A percentile compares a stretch with the other conserved stretches of the same genome.
phyloP scores from a whole-genome alignment of 2,329 filamentous ascomycete genomes.

The Aspergillus spinulosporus region DNA sequence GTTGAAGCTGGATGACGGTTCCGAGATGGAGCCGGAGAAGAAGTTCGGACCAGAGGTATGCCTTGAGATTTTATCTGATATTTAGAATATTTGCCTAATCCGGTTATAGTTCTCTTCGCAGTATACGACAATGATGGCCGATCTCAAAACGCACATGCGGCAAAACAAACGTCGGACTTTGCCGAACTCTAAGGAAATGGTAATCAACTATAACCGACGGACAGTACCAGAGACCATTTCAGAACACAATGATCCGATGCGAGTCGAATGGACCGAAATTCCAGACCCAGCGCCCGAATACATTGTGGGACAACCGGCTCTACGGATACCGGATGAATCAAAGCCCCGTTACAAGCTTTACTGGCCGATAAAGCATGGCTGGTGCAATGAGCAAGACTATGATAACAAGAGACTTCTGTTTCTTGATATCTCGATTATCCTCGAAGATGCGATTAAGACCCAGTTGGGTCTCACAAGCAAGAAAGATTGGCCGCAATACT shows the following conservation, averaged over 20 bases:
- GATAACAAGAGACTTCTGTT: slow-evolving; percentile 74
- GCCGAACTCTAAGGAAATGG: slow-evolving; percentile 95
- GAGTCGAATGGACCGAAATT: slow-evolving; percentile 94
- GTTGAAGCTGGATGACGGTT: slow-evolving; percentile 57
- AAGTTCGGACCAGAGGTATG: slow-evolving; percentile 83
- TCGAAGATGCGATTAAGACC: slow-evolving; percentile 82
- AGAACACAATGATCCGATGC: slow-evolving; percentile 90
- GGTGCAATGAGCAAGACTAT: slow-evolving; percentile 90
- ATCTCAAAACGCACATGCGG: slow-evolving; percentile 87
- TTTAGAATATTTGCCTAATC: neutral
- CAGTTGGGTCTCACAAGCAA: slow-evolving; percentile 77
- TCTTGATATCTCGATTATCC: slow-evolving; percentile 81
- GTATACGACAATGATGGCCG: slow-evolving; percentile 79
- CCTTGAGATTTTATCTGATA: neutral
- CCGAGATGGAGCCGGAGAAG: slow-evolving; percentile 63
- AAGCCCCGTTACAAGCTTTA: slow-evolving; percentile 85
- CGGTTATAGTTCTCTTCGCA: slow-evolving; percentile 56
- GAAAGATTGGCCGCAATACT: slow-evolving; percentile 85
- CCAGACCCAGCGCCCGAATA: slow-evolving; percentile 67
- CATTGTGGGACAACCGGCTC: slow-evolving; percentile 77
- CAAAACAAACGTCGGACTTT: slow-evolving; percentile 91
- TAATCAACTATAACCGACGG: slow-evolving; percentile 88
- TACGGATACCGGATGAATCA: slow-evolving; percentile 86
- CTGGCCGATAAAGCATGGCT: slow-evolving; percentile 86
- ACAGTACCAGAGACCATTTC: slow-evolving; percentile 82